Evolutionary conservation across 768 basidiomycete genomes (phyloP).

Genomic region (Hypsizygus marmoreus): DNA sequence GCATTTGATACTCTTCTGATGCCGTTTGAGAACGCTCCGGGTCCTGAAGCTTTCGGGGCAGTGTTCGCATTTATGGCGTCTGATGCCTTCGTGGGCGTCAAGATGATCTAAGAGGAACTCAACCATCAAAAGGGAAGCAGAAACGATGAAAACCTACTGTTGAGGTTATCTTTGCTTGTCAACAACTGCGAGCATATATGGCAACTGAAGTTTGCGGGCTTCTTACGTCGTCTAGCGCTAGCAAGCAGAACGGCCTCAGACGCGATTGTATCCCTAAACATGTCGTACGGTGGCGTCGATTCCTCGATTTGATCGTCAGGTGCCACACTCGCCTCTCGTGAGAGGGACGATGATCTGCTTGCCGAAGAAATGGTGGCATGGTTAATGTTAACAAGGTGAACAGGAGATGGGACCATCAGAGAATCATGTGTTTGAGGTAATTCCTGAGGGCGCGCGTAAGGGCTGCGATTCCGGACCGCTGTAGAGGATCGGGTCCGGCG

Average conservation of each 20-base stretch:
- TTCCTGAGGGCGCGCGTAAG: conserved; percentile 12
- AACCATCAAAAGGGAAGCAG: not conserved
- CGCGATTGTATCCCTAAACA: conserved; percentile 19
- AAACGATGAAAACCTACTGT: conserved; percentile 8
- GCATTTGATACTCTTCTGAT: conserved; percentile 20
- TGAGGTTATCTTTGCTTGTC: conserved; percentile 19
- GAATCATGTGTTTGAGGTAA: not conserved
- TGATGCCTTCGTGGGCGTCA: conserved; percentile 15
- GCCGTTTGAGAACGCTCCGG: conserved; percentile 20
- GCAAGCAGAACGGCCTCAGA: conserved; percentile 19
- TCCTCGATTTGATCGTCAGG: too few relatives aligned
- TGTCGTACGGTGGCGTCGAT: too few relatives aligned
- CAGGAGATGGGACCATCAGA: conserved; percentile 3
- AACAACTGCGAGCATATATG: conserved; percentile 9
- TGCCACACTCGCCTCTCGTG: not conserved
- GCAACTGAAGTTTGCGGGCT: conserved; percentile 8
- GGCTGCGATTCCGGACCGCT: conserved; percentile 7
- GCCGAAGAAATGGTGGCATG: conserved; percentile 1
- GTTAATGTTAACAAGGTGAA: not conserved
- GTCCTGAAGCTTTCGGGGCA: conserved; percentile 19
- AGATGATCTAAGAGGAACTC: conserved; percentile 10
- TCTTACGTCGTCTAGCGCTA: conserved; percentile 17
- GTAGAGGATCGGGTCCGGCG: conserved; percentile 13
- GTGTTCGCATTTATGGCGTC: conserved; percentile 14
- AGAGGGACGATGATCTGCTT: conserved; percentile 7